phyloP scores from a whole-genome alignment of 305 asterid genomes.

The Solanum hybrid region DNA sequence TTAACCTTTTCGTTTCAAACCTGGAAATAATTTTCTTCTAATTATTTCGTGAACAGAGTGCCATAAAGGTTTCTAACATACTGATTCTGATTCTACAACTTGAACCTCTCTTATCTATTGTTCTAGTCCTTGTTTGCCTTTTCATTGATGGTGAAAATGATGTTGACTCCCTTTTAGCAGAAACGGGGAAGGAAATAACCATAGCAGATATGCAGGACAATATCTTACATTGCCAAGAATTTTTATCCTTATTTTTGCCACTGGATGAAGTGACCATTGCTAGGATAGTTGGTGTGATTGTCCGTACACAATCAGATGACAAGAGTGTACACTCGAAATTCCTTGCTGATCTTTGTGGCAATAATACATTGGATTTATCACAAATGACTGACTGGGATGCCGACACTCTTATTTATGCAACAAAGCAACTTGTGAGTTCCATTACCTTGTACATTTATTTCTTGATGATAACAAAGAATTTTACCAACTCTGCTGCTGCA shows the following conservation, averaged over 20 bases:
- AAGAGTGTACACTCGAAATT: conserved; percentile 4
- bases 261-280: conserved; percentile 67
- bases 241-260: conserved; percentile 61
- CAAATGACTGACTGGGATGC: too few species aligned
- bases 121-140: background rate
- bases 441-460: background rate
- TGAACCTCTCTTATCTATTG: background rate
- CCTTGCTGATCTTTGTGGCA: background rate
- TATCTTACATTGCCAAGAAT: conserved; percentile 69
- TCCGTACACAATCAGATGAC: conserved; percentile 42
- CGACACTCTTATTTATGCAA: background rate
- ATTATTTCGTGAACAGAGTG: too few species aligned
- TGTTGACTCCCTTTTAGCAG: conserved; percentile 32
- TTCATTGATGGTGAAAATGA: background rate
- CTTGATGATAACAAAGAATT: background rate
- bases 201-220: conserved; percentile 42
- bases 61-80: background rate
- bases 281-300: conserved; percentile 64
- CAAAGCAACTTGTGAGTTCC: background rate
- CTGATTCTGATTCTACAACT: background rate
- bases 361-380: too few species aligned
- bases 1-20: background rate
- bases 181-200: conserved; percentile 49
- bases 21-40: background rate
- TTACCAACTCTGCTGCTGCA: background rate